Evolutionary conservation across 768 basidiomycete species (phyloP).

Genomic region (Boletellus sp.): DNA sequence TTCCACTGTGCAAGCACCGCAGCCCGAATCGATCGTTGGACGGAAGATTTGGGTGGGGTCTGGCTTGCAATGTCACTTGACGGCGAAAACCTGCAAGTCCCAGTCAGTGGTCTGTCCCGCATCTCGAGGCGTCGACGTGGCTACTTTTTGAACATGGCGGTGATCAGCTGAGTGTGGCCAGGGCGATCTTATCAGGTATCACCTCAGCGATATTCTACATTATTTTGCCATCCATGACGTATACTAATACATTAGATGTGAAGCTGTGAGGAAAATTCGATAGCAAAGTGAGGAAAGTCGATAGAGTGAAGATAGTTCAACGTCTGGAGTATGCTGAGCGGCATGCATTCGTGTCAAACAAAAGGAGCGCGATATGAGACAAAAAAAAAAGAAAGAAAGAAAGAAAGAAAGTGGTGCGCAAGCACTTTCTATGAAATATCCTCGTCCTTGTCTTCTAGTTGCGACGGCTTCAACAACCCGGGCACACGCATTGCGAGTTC

Average conservation of each 20-base stretch:
- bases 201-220: conserved; percentile 20
- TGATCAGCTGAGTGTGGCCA: conserved; percentile 11
- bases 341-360: conserved; percentile 29
- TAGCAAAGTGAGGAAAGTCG: conserved; percentile 27
- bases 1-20: conserved; percentile 80
- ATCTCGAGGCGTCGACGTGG: conserved; percentile 3
- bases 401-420: conserved; percentile 27
- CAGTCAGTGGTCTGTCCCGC: conserved; percentile 7
- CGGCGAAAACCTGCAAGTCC: conserved; percentile 54
- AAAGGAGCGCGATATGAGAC: conserved; percentile 7
- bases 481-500: conserved; percentile 91
- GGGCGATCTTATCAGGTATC: conserved; percentile 13
- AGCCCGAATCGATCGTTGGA: conserved; percentile 84
- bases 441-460: conserved; percentile 91
- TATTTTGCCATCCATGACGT: conserved; percentile 27
- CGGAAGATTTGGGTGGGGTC: conserved; percentile 89
- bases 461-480: conserved; percentile 96
- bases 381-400: conserved; percentile 24
- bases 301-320: conserved; percentile 30
- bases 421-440: conserved; percentile 47
- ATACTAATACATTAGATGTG: conserved; percentile 38
- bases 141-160: conserved; percentile 77
- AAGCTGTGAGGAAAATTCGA: conserved; percentile 29
- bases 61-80: conserved; percentile 84
- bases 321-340: conserved; percentile 16